Percentiles rank a stretch among this genome's conserved stretches.
phyloP scores from a whole-genome alignment of 2,329 filamentous ascomycete species.

The Colletotrichum aenigma region DNA sequence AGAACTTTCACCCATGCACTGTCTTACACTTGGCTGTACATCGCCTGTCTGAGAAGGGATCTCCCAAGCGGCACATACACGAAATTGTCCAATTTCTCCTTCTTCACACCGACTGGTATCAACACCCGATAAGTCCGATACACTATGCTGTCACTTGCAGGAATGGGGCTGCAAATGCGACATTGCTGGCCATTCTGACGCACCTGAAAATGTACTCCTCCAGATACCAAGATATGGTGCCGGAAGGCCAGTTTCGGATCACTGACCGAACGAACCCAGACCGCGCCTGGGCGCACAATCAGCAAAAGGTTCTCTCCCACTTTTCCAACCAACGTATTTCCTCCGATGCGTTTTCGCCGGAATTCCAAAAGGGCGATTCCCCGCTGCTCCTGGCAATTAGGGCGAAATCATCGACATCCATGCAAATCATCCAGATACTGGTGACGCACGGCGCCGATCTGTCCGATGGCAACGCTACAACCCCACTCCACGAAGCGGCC shows the following conservation, averaged over 20 bases:
- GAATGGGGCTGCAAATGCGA: not conserved
- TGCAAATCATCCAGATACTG: not conserved
- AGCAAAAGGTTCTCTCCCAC: not conserved
- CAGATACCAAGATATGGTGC: not conserved
- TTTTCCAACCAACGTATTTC: not conserved
- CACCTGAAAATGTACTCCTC: not conserved
- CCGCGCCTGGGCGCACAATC: not conserved
- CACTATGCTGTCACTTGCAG: not conserved
- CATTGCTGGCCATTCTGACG: not conserved
- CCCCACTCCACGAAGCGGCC: not conserved
- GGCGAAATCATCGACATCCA: not conserved
- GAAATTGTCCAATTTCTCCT: not conserved
- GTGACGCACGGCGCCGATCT: not conserved
- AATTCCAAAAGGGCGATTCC: not conserved
- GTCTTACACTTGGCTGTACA: not conserved
- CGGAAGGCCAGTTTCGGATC: not conserved
- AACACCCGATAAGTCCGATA: not conserved
- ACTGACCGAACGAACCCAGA: not conserved
- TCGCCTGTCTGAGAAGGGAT: not conserved
- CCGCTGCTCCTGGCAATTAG: not conserved
- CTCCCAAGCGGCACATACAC: not conserved
- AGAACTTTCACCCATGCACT: not conserved
- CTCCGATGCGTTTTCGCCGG: not conserved
- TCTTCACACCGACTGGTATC: not conserved
- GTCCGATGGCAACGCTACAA: not conserved